Evolutionary conservation across 768 basidiomycete species (phyloP), one percentile per base, ranked within the genome.

Genomic region (Asterophora lycoperdoides): DNA sequence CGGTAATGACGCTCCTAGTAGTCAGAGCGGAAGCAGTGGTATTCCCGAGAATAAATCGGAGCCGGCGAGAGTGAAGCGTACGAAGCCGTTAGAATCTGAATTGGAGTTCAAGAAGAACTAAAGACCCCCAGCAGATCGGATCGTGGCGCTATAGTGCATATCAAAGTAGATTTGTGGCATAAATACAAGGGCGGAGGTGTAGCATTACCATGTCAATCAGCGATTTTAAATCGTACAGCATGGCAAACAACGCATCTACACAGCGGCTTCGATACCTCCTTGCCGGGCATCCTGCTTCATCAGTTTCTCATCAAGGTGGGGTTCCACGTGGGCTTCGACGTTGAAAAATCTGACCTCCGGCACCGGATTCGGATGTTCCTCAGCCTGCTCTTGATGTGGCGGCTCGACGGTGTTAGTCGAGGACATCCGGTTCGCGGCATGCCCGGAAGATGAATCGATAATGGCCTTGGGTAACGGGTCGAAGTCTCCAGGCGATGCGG

Each of bases 341-440:
- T 39, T 29, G n/a, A 33, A 36, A 11, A 48, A 40, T 30, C 38
- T 47, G 17, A 48, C 39, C 26, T 35, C 34, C 15, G 50, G 45
- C 9, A 35, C 26, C 14, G 23, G 44, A 23, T 47, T 49, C 40
- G 39, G 49, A n/a, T n/a, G 26, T 17, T n/a, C 35, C 9, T 41
- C 42, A 48, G 13, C 23, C 15, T 7, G 30, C 13, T 32, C 30
- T 9, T 32, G n/a, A n/a, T 30, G n/a, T 14, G 26, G n/a, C 9
- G 44, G 48, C 33, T 52, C 55, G 6, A 51, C 44, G 4, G 55
- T 51, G 33, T 58, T 54, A 23, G 35, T 52, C 35, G 54, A 54
- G 18, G 40, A 36, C 39, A 56, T 56, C 38, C 47, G 44, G 15
- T 36, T 33, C 8, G 30, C 39, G 11, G 49, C 45, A 23, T 41